Conservation (phyloP, 768 basidiomycete genomes). For the Tulasnella sp. region DNA sequence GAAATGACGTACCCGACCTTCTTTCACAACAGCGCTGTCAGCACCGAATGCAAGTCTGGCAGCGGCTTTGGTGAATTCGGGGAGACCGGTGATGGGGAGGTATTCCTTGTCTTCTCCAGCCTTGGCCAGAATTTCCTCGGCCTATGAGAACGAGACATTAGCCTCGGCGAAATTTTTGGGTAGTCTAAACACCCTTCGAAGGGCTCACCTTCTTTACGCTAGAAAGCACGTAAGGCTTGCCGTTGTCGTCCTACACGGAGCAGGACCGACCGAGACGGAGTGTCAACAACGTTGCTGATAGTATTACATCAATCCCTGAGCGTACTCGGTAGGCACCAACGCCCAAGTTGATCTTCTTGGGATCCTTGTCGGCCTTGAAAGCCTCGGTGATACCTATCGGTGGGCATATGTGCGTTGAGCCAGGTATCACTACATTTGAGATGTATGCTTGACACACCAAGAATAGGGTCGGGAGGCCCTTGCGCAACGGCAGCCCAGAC, state of each 20-base stretch:
- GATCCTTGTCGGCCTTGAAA: constrained; percentile 88
- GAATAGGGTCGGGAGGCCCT: constrained; percentile 87
- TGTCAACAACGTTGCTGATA: constrained; percentile 1
- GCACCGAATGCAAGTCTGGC: constrained; percentile 83
- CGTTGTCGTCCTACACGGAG: constrained; percentile 48
- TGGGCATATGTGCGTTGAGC: not conserved
- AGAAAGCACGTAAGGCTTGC: constrained; percentile 88
- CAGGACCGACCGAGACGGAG: not conserved
- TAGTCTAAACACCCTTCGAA: not conserved
- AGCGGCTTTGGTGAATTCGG: constrained; percentile 74
- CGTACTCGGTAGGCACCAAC: constrained; percentile 77
- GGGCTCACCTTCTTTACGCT: constrained; percentile 70
- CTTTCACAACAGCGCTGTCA: constrained; percentile 57
- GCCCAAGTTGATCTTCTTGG: constrained; percentile 93
- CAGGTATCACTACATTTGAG: not conserved
- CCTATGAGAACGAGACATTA: constrained; percentile 36
- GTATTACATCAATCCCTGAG: not conserved
- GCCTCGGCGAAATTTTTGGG: constrained; percentile 8
- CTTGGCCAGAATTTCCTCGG: constrained; percentile 57
- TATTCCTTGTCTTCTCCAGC: constrained; percentile 85
- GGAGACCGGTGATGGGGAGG: constrained; percentile 84
- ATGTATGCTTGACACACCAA: constrained; percentile 50
- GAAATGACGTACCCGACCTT: constrained; percentile 50
- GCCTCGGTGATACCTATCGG: constrained; percentile 76
- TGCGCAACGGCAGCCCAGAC: constrained; percentile 73